A percentile compares a stretch with the other conserved stretches of the same genome.
Conservation (phyloP, 306 rosid genomes). For the Ochetophila trinervis region DNA sequence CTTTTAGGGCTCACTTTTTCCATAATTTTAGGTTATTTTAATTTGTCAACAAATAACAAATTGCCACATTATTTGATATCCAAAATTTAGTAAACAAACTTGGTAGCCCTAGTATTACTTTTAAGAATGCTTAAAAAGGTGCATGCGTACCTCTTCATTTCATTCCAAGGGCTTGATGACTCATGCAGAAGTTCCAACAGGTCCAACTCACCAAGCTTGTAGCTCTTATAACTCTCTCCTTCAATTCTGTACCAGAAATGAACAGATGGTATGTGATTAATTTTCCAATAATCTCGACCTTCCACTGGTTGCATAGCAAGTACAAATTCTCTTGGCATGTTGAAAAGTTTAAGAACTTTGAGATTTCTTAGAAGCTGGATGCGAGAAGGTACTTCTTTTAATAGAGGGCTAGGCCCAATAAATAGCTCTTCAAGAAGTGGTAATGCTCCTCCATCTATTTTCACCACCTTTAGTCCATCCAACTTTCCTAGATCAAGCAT, state of each 20-base stretch:
- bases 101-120: no score
- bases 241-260: not conserved
- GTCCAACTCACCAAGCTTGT: not conserved
- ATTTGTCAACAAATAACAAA: no score
- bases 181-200: not conserved
- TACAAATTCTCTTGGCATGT: not conserved
- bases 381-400: constrained; percentile 12
- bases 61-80: no score
- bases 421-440: constrained; percentile 7
- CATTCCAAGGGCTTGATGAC: not conserved
- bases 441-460: constrained; percentile 23
- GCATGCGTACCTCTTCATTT: no score
- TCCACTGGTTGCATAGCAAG: not conserved
- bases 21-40: no score
- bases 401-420: not conserved
- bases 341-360: not conserved
- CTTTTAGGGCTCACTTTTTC: no score
- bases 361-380: constrained; percentile 7
- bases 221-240: not conserved
- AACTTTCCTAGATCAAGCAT: not conserved
- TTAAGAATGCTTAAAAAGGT: no score
- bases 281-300: not conserved
- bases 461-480: constrained; percentile 4
- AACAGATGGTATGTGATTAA: not conserved
- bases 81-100: no score